Base-by-base conservation (phyloP, 2,329 filamentous ascomycete species). In the Penicillium nordicum region DNA sequence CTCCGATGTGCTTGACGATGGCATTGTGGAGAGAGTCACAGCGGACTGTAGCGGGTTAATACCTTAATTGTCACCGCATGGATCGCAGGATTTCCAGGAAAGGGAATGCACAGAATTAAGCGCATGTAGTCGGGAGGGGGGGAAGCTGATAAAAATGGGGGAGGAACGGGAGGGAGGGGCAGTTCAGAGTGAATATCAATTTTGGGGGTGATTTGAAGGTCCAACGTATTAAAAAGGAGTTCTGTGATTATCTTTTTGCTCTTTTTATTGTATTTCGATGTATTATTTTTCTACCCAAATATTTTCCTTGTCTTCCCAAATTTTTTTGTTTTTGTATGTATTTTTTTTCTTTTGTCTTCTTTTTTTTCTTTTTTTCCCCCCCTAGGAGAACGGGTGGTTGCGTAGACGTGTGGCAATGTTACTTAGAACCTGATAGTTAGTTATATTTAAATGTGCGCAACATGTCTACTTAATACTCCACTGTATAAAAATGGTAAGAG, bases 1-100 rank as follows among this genome's bases (percentile, higher is more conserved):
- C 45, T 78, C 75, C 54, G 71, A 65, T 57, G 80, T 76, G 52
- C 73, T 64, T 42, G 71, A 44, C 23, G 63, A 58, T 41, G 64
- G 63, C 64, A 66, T 66, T 45, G 58, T 57, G 38, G 49, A 21
- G 30, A 37, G 47, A 53, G 56, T 64, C 57, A 50, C 60, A 47
- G 41, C 21, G 41, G 50, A 58, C 58, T 62, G 57, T 60, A 40
- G 50, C 23, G 9, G 40, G 58, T 59, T 30, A 55, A 51, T 53
- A 41, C 37, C 32, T 34, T 37, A 21, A 21, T 59, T 48, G 57
- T 63, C 58, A 61, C 62, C 62, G 48, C 64, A 67, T 66, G 58
- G 58, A 60, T 34, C 41, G 41, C 44, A 29, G 2, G 16, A 47
- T 21, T 21, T 36, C 14, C 25, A 49, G 46, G 29, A 25, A 12